Percentiles rank a stretch among this genome's conserved stretches.
Evolutionary conservation across 106 monocot species (phyloP).

Genomic region (Chionographis japonica): DNA sequence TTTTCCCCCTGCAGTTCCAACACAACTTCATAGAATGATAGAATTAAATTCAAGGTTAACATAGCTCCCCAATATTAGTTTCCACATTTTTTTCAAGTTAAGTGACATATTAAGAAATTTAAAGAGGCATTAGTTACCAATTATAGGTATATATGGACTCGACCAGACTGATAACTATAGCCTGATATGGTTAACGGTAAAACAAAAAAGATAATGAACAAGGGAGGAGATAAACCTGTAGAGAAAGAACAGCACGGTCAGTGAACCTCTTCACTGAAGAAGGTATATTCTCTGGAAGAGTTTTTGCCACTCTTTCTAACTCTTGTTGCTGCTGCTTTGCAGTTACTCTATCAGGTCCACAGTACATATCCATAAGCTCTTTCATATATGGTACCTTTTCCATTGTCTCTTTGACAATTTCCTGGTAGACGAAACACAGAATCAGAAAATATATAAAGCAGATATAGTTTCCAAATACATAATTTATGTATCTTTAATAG

Average conservation of each 20-base stretch:
- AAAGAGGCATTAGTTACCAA: neutral
- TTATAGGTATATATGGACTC: neutral
- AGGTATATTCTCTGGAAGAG: constrained; percentile 70
- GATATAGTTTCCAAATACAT: too few species aligned
- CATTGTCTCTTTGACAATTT: constrained; percentile 60
- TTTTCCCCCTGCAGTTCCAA: too few species aligned
- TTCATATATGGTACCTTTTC: constrained; percentile 58
- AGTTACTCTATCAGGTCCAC: constrained; percentile 80
- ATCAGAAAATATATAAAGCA: neutral
- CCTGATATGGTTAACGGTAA: neutral
- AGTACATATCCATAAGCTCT: constrained; percentile 66
- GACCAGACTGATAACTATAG: neutral
- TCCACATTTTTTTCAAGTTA: too few species aligned
- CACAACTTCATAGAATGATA: too few species aligned
- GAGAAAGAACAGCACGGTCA: constrained; percentile 76
- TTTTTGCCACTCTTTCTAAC: constrained; percentile 76
- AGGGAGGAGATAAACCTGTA: constrained; percentile 47
- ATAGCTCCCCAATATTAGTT: too few species aligned
- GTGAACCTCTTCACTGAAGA: constrained; percentile 84
- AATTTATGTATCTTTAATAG: too few species aligned
- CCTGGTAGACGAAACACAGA: constrained; percentile 32
- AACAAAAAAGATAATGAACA: constrained; percentile 1
- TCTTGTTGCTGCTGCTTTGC: constrained; percentile 87
- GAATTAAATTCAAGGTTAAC: too few species aligned
- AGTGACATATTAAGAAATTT: too few species aligned